These are phyloP conservation scores for Austroboletus rostrupii DNA, from an alignment of 1,284 basidiomycete genomes.

Conservation along the genomic window DNA sequence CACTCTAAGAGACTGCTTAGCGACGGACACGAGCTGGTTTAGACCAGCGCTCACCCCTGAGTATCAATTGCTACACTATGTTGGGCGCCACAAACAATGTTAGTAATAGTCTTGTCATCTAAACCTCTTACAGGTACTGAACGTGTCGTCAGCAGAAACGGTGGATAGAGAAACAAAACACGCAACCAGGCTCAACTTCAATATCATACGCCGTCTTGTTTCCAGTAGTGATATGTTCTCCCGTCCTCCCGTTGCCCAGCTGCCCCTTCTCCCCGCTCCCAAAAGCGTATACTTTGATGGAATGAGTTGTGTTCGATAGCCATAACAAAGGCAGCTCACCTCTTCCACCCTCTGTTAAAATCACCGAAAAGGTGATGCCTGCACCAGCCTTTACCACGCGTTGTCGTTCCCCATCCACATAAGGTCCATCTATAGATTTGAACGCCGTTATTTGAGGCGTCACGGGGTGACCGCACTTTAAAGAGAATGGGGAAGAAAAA, in stretches of 20 bases:
- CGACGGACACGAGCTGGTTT: neutral
- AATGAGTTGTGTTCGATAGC: too few species aligned
- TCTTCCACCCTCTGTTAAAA: conserved; percentile 78
- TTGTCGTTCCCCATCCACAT: conserved; percentile 53
- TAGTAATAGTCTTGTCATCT: conserved; percentile 69
- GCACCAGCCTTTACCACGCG: conserved; percentile 71
- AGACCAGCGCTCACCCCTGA: conserved; percentile 50
- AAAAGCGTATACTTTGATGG: conserved; percentile 69
- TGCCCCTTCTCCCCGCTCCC: conserved; percentile 94
- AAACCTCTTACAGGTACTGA: conserved; percentile 70
- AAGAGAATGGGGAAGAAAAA: neutral
- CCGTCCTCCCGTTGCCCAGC: conserved; percentile 86
- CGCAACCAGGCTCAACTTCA: conserved; percentile 67
- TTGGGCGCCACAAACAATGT: conserved; percentile 84
- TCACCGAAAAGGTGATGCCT: conserved; percentile 80
- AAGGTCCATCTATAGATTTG: conserved; percentile 58
- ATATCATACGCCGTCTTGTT: conserved; percentile 82
- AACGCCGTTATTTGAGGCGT: conserved; percentile 65
- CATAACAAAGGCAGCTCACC: conserved; percentile 37
- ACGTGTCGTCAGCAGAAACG: conserved; percentile 9
- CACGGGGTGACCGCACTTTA: conserved; percentile 67
- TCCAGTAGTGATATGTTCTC: conserved; percentile 81
- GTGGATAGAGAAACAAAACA: conserved; percentile 3
- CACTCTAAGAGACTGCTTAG: conserved; percentile 33
- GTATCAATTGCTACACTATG: conserved; percentile 81